These are phyloP conservation scores for Phytophthora pluvialis DNA, from an alignment of 352 stramenopile genomes.

Conservation along the genomic window DNA sequence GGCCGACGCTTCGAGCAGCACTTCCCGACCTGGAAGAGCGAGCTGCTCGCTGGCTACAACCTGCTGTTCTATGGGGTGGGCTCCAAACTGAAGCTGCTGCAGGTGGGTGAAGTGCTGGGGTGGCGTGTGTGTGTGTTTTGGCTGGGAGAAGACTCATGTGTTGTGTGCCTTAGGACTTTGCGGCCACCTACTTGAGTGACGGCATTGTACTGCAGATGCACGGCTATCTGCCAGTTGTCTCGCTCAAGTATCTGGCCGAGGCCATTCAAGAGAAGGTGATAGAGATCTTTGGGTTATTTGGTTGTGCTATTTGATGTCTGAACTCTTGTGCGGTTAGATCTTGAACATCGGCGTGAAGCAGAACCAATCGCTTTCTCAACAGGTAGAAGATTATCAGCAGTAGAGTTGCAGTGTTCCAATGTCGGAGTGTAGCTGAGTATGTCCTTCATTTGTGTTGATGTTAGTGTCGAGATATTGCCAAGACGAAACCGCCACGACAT, in stretches of 20 bases:
- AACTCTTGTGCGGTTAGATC: slow-evolving; percentile 18
- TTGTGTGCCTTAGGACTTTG: slow-evolving; percentile 47
- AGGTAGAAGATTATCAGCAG: slow-evolving; percentile 22
- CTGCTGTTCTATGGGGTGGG: slow-evolving; percentile 61
- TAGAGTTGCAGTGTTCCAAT: neutral
- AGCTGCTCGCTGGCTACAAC: slow-evolving; percentile 56
- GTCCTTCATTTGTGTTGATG: neutral
- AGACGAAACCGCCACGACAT: slow-evolving; percentile 17
- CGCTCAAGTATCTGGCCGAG: slow-evolving; percentile 47
- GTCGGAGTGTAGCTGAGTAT: neutral
- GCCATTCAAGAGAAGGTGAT: slow-evolving; percentile 47
- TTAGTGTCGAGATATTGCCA: slow-evolving; percentile 44
- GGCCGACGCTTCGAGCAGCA: slow-evolving; percentile 19
- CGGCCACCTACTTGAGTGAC: slow-evolving; percentile 33
- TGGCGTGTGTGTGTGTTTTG: neutral
- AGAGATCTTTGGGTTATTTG: neutral
- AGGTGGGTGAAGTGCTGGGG: slow-evolving; percentile 34
- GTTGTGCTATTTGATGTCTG: neutral
- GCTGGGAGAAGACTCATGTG: neutral
- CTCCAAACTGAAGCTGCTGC: slow-evolving; percentile 59
- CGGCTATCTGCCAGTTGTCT: slow-evolving; percentile 62
- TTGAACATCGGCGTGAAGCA: slow-evolving; percentile 30
- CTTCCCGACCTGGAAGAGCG: slow-evolving; percentile 51
- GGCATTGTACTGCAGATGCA: slow-evolving; percentile 57
- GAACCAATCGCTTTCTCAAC: slow-evolving; percentile 42